Percentiles rank a stretch among this genome's conserved stretches.
phyloP scores from a whole-genome alignment of 495 filamentous ascomycete genomes.

The Penicillium riverlandense region DNA sequence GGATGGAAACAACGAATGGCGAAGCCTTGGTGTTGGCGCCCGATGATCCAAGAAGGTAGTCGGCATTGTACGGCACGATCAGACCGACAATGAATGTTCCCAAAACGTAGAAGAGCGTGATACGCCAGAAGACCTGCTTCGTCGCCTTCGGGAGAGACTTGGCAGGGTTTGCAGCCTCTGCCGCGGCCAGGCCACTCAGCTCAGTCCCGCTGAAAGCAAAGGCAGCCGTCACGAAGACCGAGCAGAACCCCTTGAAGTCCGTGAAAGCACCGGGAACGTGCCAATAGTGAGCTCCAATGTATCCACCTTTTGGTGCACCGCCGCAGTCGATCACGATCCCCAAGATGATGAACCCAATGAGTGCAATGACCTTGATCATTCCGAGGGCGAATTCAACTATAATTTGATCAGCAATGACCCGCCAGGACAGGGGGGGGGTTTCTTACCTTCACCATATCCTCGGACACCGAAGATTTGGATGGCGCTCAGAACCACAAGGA shows the following conservation, averaged over 20 bases:
- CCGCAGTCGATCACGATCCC: conserved; percentile 63
- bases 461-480: conserved; percentile 51
- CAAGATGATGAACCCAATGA: conserved; percentile 65
- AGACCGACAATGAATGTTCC: conserved; percentile 68
- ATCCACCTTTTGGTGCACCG: conserved; percentile 47
- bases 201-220: conserved; percentile 72
- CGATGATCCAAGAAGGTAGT: conserved; percentile 36
- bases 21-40: conserved; percentile 49
- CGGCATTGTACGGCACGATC: conserved; percentile 51
- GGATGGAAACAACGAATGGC: conserved; percentile 68
- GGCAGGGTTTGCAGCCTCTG: conserved; percentile 58
- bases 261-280: conserved; percentile 64
- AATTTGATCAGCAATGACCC: not conserved
- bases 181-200: conserved; percentile 64
- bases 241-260: conserved; percentile 65
- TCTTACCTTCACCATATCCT: conserved; percentile 63
- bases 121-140: conserved; percentile 73
- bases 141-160: conserved; percentile 58
- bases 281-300: conserved; percentile 58
- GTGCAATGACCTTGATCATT: conserved; percentile 47
- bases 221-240: conserved; percentile 66
- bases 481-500: conserved; percentile 33
- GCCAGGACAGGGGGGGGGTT: too few species aligned
- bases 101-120: conserved; percentile 68
- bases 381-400: conserved; percentile 38